Base-by-base conservation (phyloP, 2,329 filamentous ascomycete species). In the Calonectria crousiana region DNA sequence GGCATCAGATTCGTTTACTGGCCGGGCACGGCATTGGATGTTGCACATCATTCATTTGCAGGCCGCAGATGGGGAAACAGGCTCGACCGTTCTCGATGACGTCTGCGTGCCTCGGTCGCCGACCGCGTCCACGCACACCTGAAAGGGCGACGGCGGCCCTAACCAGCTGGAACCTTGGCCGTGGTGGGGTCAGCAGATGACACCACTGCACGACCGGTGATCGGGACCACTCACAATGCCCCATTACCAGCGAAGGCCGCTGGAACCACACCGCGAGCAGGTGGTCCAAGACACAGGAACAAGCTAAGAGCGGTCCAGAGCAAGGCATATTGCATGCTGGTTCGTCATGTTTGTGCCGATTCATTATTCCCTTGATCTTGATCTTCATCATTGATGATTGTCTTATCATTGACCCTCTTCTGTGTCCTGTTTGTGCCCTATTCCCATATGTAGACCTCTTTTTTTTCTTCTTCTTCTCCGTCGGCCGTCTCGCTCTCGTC, bases 1-100 rank as follows among this genome's bases (percentile, higher is more conserved):
- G 65, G 32, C 47, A 14, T 67, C 49, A 34, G 34, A 32, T 68
- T 56, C 13, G 53, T 49, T 51, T 44, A 56, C 13, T n/a, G 44
- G 28, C 56, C 36, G 32, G 56, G 36, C 32, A 23, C 51, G 18
- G 76, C 67, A 76, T 76, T 78, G 72, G 76, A 23, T 47, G 67
- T 6, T 69, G 36, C 47, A 67, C 36, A 10, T 65, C 58, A 66
- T 74, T 69, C 58, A 74, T 62, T 68, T 36, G 65, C 32, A 56
- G 65, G 28, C 30, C 28, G 65, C 64, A 69, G 69, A 70, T 70
- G 72, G 64, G 38, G 49, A 60, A 71, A 62, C 79, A 81, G 79
- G 79, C 76, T 77, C 74, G 44, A 65, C 65, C 44, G 20, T 62
- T 60, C 67, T 75, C 70, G 69, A 81, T 81, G 79, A 81, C 79